Evolutionary conservation across 257 asterid species (phyloP).

Genomic region (Nicotiana attenuata): DNA sequence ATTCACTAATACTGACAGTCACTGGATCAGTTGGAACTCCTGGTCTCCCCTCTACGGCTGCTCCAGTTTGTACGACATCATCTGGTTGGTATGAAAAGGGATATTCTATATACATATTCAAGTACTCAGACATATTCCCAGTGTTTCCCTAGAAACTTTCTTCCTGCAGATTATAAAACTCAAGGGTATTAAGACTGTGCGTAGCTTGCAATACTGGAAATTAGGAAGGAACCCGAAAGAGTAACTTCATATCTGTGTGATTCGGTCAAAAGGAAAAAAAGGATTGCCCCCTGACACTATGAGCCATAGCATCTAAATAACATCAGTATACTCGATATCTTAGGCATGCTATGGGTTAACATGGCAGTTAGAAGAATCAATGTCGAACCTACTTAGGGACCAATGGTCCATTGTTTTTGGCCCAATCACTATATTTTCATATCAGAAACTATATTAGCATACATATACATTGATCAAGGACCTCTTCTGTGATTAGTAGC

Average conservation of each 20-base stretch:
- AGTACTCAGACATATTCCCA: neutral
- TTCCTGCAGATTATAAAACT: neutral
- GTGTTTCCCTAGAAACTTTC: neutral
- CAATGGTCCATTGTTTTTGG: no score
- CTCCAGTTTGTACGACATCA: neutral
- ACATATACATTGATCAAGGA: no score
- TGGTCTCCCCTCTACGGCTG: neutral
- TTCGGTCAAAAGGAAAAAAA: neutral
- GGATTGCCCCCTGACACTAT: neutral
- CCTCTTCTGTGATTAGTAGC: no score
- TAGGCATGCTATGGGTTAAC: neutral
- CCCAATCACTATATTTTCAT: no score
- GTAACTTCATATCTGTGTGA: neutral
- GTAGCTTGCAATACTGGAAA: neutral
- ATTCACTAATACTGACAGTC: neutral
- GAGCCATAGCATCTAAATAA: neutral
- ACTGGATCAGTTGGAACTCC: neutral
- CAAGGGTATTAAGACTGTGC: neutral
- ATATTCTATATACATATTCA: neutral
- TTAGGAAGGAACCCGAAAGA: neutral
- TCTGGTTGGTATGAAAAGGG: neutral
- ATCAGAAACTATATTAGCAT: no score
- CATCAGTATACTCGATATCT: neutral
- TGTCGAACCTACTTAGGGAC: neutral
- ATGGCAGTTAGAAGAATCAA: neutral